A percentile compares a stretch with the other conserved stretches of the same genome.
These are phyloP conservation scores for Torrubiella hemipterigena DNA, from an alignment of 2,329 filamentous ascomycete species.

Conservation along the genomic window DNA sequence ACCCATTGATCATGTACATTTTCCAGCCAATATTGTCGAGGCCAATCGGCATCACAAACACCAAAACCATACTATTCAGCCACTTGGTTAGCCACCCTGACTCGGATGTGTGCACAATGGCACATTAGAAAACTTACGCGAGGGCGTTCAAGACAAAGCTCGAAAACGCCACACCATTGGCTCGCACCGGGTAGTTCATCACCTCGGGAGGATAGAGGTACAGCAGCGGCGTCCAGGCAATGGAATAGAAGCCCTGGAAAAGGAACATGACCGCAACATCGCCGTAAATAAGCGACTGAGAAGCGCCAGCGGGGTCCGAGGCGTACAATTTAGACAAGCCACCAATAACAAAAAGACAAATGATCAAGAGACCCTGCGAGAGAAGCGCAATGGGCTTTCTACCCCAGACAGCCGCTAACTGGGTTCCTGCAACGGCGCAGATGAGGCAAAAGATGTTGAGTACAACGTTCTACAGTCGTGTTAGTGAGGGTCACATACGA, in stretches of 20 bases:
- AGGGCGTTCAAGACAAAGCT: constrained; percentile 7
- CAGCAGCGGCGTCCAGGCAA: constrained; percentile 16
- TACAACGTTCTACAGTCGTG: constrained; percentile 26
- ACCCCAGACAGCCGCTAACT: constrained; percentile 27
- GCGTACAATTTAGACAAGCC: constrained; percentile 31
- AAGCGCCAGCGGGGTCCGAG: constrained; percentile 14
- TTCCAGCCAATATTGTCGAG: constrained; percentile 14
- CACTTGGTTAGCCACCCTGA: constrained; percentile 1
- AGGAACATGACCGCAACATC: constrained; percentile 18
- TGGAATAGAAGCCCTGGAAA: constrained; percentile 14
- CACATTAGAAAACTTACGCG: constrained; percentile 4
- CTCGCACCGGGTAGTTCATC: constrained; percentile 15
- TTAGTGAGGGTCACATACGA: no score
- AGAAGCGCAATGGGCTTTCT: constrained; percentile 29
- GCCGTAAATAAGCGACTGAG: constrained; percentile 23
- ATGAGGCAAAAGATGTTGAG: constrained; percentile 37
- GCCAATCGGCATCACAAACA: constrained; percentile 12
- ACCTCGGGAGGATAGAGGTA: constrained; percentile 16
- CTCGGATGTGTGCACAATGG: not conserved
- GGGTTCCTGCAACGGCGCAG: constrained; percentile 28
- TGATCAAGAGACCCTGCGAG: constrained; percentile 22
- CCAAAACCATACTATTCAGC: constrained; percentile 7
- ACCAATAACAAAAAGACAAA: constrained; percentile 38
- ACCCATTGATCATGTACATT: constrained; percentile 13
- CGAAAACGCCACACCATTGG: constrained; percentile 22